Evolutionary conservation across 768 basidiomycete species (phyloP), one percentile per base, ranked within the genome.

Genomic region (Trametes meyenii): DNA sequence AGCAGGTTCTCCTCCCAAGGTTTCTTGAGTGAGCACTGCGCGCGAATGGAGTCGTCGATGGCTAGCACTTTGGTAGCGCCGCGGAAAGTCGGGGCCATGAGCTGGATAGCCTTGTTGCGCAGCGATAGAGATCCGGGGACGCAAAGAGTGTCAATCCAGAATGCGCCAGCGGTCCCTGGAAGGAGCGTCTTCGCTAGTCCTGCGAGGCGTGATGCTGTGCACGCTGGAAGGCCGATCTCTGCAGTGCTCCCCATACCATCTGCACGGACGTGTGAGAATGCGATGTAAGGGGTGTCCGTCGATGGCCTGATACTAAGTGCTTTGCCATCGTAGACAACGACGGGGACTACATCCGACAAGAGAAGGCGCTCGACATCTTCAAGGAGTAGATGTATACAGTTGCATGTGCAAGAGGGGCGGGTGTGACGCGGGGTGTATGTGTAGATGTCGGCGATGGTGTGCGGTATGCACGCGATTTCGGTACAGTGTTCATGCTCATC

Each of bases 201-300:
- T 7, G 56, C 43, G 39, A 64, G 19, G 10, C 59, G 58, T 16
- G 24, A 5, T n/a, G 61, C 38, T 29, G 56, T 51, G 29, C 63
- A 64, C 14, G 17, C 26, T 17, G 59, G 63, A 6, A 64, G 44
- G 4, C 63, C 63, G 8, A 11, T 40, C 7, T 64, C 63, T 1
- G 63, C 53, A 2, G 55, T 57, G 35, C 59, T 60, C 7, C 63
- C 63, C 6, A 64, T 42, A 4, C 63, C 63, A 35, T 64, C 63
- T 3, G 63, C 53, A 59, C 63, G 61, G 43, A 64, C 59, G 36
- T 64, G 63, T 24, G 59, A 61, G n/a, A 64, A 53, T 2, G 63
- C 59, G 35, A 61, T 39, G 45, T 61, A 60, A 0, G 24, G 51
- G 5, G 16, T 35, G 3, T 53, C 50, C 2, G 19, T 6, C 1